Evolutionary conservation across 306 rosid species (phyloP).

Genomic region (Dryas alaskensis): DNA sequence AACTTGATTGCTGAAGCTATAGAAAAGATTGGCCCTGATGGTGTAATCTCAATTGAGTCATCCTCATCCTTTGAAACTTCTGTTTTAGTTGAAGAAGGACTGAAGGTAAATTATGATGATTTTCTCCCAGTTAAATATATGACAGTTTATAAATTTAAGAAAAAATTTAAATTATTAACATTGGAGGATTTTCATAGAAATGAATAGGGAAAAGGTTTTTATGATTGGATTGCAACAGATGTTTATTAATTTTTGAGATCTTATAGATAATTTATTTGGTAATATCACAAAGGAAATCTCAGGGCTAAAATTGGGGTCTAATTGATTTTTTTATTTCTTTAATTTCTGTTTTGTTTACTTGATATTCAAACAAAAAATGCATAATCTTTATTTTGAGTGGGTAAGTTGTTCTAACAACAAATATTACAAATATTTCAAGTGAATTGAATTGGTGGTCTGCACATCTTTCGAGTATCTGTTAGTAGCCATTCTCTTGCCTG

Average conservation of each 20-base stretch:
- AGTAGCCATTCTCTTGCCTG: background rate
- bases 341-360: background rate
- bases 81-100: slow-evolving; percentile 86
- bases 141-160: background rate
- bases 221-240: background rate
- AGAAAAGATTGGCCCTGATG: slow-evolving; percentile 88
- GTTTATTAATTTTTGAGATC: background rate
- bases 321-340: slow-evolving; percentile 4
- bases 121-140: background rate
- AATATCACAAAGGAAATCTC: background rate
- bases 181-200: background rate
- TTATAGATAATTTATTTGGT: background rate
- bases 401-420: background rate
- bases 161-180: background rate
- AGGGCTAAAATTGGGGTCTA: background rate
- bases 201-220: background rate
- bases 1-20: slow-evolving; percentile 83
- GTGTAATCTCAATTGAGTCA: slow-evolving; percentile 77
- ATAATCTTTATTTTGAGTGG: background rate
- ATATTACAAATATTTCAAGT: background rate
- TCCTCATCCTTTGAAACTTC: slow-evolving; percentile 80
- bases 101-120: slow-evolving; percentile 59
- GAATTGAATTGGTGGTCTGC: slow-evolving; percentile 1
- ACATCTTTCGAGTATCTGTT: slow-evolving; percentile 4
- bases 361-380: no score